Evolutionary conservation across 1,139 yeast species (phyloP).

Genomic region (Saccharomyces hybrid): DNA sequence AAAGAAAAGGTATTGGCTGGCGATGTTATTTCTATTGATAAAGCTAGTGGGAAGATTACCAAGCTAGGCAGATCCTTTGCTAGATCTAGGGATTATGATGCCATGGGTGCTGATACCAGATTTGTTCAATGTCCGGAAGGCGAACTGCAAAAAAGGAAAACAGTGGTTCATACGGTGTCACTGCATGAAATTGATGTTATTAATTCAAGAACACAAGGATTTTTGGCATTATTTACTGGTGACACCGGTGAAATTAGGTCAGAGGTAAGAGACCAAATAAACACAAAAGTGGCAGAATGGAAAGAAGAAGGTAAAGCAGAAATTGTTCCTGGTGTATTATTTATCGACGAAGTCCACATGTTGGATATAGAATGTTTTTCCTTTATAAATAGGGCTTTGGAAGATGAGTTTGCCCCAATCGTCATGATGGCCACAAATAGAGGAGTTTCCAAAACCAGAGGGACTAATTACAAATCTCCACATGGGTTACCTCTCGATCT

Average conservation of each 20-base stretch:
- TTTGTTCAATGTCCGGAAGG: constrained; percentile 99
- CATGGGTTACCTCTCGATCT: constrained; percentile 95
- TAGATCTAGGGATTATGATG: constrained; percentile 95
- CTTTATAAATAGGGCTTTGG: constrained; percentile 90
- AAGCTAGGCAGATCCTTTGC: constrained; percentile 93
- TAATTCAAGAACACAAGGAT: constrained; percentile 96
- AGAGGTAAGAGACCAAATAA: constrained; percentile 95
- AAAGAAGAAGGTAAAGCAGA: constrained; percentile 99
- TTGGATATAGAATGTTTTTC: constrained; percentile 95
- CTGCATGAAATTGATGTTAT: constrained; percentile 97
- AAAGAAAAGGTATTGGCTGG: constrained; percentile 97
- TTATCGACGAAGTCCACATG: constrained; percentile 98
- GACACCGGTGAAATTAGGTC: constrained; percentile 96
- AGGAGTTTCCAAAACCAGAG: constrained; percentile 86
- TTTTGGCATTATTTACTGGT: constrained; percentile 89
- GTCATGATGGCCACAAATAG: constrained; percentile 98
- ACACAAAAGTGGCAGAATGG: constrained; percentile 97
- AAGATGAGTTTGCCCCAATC: constrained; percentile 93
- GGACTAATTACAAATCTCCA: constrained; percentile 88
- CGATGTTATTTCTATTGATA: constrained; percentile 92
- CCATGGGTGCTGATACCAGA: constrained; percentile 97
- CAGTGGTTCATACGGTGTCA: constrained; percentile 92
- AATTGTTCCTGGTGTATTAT: constrained; percentile 95
- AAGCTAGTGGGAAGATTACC: constrained; percentile 88
- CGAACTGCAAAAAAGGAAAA: constrained; percentile 90